phyloP scores from a whole-genome alignment of 1,139 yeast genomes.

The Arxiozyma telluris region DNA sequence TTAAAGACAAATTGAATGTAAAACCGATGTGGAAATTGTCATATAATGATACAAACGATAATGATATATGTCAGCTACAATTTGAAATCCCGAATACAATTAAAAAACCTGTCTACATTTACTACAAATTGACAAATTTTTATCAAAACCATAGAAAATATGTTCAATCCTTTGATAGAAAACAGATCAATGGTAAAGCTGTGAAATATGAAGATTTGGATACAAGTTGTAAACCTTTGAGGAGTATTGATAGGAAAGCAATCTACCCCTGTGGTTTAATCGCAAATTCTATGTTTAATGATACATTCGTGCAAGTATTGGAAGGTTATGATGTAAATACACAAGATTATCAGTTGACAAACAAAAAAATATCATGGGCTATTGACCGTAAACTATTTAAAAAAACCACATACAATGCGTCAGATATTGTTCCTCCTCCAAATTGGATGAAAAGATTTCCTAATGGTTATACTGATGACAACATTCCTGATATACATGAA shows the following conservation, averaged over 20 bases:
- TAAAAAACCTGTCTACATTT: constrained; percentile 52
- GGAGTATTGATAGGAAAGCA: constrained; percentile 44
- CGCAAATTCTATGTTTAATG: constrained; percentile 89
- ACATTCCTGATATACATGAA: constrained; percentile 68
- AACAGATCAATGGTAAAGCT: constrained; percentile 57
- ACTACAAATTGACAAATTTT: constrained; percentile 64
- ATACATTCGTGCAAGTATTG: constrained; percentile 45
- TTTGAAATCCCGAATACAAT: constrained; percentile 54
- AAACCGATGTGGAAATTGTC: constrained; percentile 50
- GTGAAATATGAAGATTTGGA: constrained; percentile 35
- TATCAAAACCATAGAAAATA: constrained; percentile 73
- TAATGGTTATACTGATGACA: constrained; percentile 78
- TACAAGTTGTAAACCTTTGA: constrained; percentile 73
- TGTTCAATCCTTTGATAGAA: constrained; percentile 59
- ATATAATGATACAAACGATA: constrained; percentile 30
- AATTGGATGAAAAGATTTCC: constrained; percentile 83
- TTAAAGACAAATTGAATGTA: constrained; percentile 33
- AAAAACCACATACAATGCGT: constrained; percentile 61
- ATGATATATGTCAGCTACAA: constrained; percentile 42
- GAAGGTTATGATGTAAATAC: constrained; percentile 34
- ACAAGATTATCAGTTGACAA: constrained; percentile 52
- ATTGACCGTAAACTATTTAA: constrained; percentile 71
- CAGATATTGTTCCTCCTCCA: constrained; percentile 89
- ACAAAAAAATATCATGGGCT: constrained; percentile 77
- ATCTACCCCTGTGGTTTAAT: constrained; percentile 92